Evolutionary conservation across 257 asterid genomes (phyloP).

Genomic region (Echium plantagineum): DNA sequence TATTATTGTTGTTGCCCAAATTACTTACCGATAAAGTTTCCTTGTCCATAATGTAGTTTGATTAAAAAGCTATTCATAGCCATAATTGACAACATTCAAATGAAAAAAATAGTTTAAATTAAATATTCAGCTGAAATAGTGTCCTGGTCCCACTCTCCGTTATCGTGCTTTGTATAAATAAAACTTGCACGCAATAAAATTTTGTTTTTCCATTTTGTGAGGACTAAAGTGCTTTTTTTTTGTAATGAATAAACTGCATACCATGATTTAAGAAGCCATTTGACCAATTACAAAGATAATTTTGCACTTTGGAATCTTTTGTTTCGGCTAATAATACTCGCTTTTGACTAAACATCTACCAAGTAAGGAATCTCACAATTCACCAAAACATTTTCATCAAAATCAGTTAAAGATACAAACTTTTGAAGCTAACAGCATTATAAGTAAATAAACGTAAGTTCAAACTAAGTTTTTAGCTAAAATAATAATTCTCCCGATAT

Average conservation of each 20-base stretch:
- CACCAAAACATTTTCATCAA: neutral
- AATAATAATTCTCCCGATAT: too few species aligned
- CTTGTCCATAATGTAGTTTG: too few species aligned
- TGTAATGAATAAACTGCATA: too few species aligned
- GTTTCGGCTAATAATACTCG: neutral
- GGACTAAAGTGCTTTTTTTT: neutral
- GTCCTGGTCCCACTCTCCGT: neutral
- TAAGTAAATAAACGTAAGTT: too few species aligned
- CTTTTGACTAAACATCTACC: neutral
- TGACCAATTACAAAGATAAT: neutral
- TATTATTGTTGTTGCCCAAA: too few species aligned
- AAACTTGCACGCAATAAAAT: neutral
- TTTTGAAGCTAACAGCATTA: too few species aligned
- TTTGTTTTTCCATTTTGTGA: neutral
- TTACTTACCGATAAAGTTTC: too few species aligned
- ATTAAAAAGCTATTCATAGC: too few species aligned
- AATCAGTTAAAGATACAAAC: neutral
- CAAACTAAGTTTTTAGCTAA: too few species aligned
- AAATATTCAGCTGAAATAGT: too few species aligned
- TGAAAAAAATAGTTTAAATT: too few species aligned
- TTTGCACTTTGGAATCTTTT: neutral
- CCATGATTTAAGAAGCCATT: neutral
- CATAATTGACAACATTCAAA: too few species aligned
- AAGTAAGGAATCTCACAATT: neutral
- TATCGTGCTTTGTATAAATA: neutral